These are phyloP conservation scores for Gaertneriomyces semiglobifer DNA, from an alignment of 192 early-diverging fungal species.

Conservation along the genomic window DNA sequence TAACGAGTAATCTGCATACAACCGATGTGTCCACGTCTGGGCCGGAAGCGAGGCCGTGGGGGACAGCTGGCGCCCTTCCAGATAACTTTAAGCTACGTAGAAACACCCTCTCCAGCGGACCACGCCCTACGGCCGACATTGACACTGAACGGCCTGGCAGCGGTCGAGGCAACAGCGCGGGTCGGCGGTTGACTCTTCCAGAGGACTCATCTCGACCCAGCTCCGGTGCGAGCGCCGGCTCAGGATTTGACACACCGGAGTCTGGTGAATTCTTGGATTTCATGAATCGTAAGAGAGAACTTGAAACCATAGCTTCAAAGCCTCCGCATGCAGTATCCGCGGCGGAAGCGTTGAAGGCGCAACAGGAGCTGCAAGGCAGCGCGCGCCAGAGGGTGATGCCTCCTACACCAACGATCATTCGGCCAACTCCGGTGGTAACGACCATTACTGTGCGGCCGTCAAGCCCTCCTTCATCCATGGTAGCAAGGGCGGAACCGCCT, in stretches of 20 bases:
- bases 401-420: background rate
- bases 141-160: too few relatives aligned
- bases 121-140: constrained; percentile 34
- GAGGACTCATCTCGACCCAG: too few relatives aligned
- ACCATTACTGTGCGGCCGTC: constrained; percentile 24
- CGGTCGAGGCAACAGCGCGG: too few relatives aligned
- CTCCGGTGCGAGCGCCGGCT: background rate
- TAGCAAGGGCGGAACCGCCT: background rate
- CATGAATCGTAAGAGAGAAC: constrained; percentile 34
- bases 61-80: constrained; percentile 26
- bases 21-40: background rate
- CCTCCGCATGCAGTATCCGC: constrained; percentile 30
- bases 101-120: constrained; percentile 42
- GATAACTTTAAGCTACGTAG: constrained; percentile 45
- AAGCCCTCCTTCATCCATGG: background rate
- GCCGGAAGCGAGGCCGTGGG: constrained; percentile 15
- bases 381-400: constrained; percentile 2
- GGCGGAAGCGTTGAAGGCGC: constrained; percentile 17
- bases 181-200: too few relatives aligned
- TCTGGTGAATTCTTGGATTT: constrained; percentile 41
- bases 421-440: constrained; percentile 16
- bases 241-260: constrained; percentile 9
- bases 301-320: constrained; percentile 23
- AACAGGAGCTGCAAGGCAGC: background rate
- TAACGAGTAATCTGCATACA: background rate